Conservation (phyloP, 805 yeast species). For the Saccharomycopsis sp. region DNA sequence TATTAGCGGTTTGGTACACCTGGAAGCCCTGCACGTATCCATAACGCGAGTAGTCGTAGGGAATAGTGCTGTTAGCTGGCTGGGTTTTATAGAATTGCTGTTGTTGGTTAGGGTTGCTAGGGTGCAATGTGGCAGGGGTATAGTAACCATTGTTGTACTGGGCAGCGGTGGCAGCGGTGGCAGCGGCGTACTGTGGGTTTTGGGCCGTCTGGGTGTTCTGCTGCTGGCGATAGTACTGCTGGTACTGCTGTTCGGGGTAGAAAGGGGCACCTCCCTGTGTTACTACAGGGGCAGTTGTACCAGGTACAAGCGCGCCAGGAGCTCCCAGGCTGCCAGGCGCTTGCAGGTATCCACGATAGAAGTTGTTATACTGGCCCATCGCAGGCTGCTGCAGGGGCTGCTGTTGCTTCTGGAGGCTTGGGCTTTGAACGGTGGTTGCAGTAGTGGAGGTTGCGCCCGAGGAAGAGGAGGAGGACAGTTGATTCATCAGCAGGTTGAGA, state of each 20-base stretch:
- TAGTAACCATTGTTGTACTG: slow-evolving; percentile 2
- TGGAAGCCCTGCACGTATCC: slow-evolving; percentile 19
- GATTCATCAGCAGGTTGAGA: neutral
- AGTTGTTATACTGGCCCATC: neutral
- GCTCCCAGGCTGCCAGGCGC: too few species aligned
- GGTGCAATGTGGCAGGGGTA: neutral
- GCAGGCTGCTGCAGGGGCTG: neutral
- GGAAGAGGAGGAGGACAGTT: neutral
- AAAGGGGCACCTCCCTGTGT: neutral
- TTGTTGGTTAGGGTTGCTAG: slow-evolving; percentile 5
- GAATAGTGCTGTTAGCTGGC: slow-evolving; percentile 13
- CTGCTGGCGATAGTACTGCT: neutral
- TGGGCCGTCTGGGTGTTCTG: neutral
- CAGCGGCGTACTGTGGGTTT: slow-evolving; percentile 2
- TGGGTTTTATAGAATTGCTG: slow-evolving; percentile 20
- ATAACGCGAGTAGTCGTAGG: slow-evolving; percentile 19
- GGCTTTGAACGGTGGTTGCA: neutral
- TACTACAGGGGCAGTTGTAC: neutral
- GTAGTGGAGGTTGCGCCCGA: neutral
- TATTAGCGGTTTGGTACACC: slow-evolving; percentile 12
- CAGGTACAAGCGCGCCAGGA: neutral
- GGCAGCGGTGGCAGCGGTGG: slow-evolving; percentile 19
- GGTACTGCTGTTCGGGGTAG: neutral
- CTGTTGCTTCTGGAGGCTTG: neutral
- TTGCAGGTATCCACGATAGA: too few species aligned